phyloP scores from a whole-genome alignment of 1,284 basidiomycete species.

The Rhodotorula sp. region DNA sequence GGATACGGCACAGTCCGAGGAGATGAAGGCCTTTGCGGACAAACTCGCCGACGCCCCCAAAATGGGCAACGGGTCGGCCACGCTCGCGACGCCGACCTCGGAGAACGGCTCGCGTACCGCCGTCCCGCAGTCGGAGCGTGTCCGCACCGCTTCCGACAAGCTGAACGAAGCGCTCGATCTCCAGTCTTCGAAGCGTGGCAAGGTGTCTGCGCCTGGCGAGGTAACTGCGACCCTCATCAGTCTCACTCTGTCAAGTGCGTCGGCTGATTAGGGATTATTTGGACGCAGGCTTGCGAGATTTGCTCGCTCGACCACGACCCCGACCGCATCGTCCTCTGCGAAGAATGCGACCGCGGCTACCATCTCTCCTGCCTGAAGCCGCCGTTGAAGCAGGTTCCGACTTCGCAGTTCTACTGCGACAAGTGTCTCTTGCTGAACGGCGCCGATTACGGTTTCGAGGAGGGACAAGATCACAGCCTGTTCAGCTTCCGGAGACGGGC shows the following conservation, averaged over 20 bases:
- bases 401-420: conserved; percentile 95
- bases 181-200: conserved; percentile 14
- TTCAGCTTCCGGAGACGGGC: conserved; percentile 90
- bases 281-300: conserved; percentile 74
- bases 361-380: conserved; percentile 96
- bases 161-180: conserved; percentile 40
- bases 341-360: conserved; percentile 94
- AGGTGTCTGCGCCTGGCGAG: conserved; percentile 23
- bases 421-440: conserved; percentile 88
- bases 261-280: background rate
- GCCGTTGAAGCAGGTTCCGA: conserved; percentile 76
- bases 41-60: conserved; percentile 21
- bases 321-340: conserved; percentile 89
- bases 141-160: conserved; percentile 42
- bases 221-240: background rate
- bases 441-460: conserved; percentile 98
- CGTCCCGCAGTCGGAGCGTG: conserved; percentile 25
- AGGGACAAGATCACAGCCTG: conserved; percentile 92
- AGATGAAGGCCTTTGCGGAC: conserved; percentile 28
- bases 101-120: conserved; percentile 5
- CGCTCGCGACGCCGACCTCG: conserved; percentile 19
- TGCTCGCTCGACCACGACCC: conserved; percentile 50
- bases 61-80: conserved; percentile 8
- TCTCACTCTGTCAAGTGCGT: background rate
- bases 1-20: conserved; percentile 6